Evolutionary conservation across 2,329 filamentous ascomycete genomes (phyloP), one percentile per base, ranked within the genome.

Genomic region (Colletotrichum sp.): DNA sequence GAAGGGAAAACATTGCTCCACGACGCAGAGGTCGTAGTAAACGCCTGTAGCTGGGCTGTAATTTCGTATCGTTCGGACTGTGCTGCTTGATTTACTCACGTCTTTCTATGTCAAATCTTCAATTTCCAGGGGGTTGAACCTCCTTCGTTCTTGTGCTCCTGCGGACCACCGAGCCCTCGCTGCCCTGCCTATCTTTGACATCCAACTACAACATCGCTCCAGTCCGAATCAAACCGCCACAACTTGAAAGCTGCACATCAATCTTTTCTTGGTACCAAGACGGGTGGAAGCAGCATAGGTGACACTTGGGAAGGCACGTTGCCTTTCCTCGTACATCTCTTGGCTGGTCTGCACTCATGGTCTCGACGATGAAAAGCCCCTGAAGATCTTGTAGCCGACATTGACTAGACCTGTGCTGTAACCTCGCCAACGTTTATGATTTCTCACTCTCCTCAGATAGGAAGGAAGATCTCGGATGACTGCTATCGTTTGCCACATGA

Each of bases 361-460:
- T 12, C 43, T 52, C n/a, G 43, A 52, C n/a, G 2, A 52, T 22
- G 2, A 52, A 52, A 1, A 52, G 43, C 43, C 43, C 43, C 43
- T 52, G 43, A 52, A 52, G 43, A 52, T 52, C 43, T 52, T 52
- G 43, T n/a, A 52, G 43, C n/a, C 43, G 10, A 52, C n/a, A 22
- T 52, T 22, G n/a, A 22, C n/a, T 22, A 52, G 43, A 22, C 2
- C 43, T 52, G 43, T 52, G 43, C 43, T 52, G n/a, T 22, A 52
- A 52, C n/a, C n/a, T 52, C n/a, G 43, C 43, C 43, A 52, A 52
- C n/a, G 10, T 52, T 52, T 52, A 52, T 52, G 43, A 52, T 52
- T 10, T 52, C n/a, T 22, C 18, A 22, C 3, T 52, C 2, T 22
- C 3, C 43, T 52, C 3, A 13, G 43, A 52, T 52, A 52, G 10